Evolutionary conservation across 805 yeast species (phyloP), one percentile per base, ranked within the genome.

Genomic region (Saccharomycopsis oosterbeekiorum): DNA sequence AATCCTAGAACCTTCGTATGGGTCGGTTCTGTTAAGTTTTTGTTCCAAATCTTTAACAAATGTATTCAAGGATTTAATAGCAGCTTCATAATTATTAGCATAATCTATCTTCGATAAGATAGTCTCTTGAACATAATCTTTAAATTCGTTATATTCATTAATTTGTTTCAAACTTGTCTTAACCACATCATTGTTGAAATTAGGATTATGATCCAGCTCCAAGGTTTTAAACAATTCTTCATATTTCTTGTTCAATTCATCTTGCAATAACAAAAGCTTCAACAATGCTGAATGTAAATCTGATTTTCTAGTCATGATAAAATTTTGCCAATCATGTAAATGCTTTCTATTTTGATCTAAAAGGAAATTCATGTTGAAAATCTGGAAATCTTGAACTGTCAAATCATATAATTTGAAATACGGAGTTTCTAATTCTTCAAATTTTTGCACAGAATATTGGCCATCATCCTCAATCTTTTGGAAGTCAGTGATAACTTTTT

Each of bases 161-260:
- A 72, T 86, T 0, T 75, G 68, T 26, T 75, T 73, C 4, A 85
- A 85, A 0, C 88, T 81, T 15, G 73, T 77, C 67, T 85, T 85
- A 8, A 88, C 93, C 0, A 86, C 88, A 10, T 80, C 76, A 71
- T 88, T 92, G 68, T 88, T 88, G 74, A 86, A 86, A 70, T 88
- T 87, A 51, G 89, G 91, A 68, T 88, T 86, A 68, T 86, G 85
- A 61, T 84, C 78, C 5, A 76, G 70, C 6, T 77, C 70, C 69
- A 86, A 72, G 54, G 76, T 75, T 0, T 70, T 66, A 66, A 86
- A 72, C 6, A 82, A 69, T 0, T 60, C 56, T 64, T 83, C 85
- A 61, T 86, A 70, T 61, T 21, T 62, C 50, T 62, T 75, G 65
- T 59, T 69, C 59, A 37, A 62, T 61, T 56, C 67, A 39, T 65